phyloP scores from a whole-genome alignment of 1,139 yeast species.

The Sporopachydermia cereana region DNA sequence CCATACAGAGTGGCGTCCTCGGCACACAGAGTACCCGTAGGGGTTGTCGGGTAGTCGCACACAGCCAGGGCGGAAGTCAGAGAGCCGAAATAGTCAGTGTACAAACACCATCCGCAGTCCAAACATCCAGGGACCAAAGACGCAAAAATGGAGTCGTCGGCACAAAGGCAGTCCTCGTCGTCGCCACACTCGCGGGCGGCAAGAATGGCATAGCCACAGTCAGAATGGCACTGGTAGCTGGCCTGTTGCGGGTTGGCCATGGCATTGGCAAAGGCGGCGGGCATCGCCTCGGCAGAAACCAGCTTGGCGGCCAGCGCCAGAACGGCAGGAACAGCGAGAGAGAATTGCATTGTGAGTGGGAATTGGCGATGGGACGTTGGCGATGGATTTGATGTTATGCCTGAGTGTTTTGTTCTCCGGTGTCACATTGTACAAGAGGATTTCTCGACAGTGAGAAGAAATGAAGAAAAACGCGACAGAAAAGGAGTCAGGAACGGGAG shows the following conservation, averaged over 20 bases:
- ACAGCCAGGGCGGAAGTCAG: conserved; percentile 17
- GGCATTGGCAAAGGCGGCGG: not conserved
- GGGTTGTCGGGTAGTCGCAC: conserved; percentile 19
- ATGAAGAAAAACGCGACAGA: not conserved
- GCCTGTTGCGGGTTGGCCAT: conserved; percentile 5
- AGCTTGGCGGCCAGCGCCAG: not conserved
- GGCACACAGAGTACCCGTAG: conserved; percentile 19
- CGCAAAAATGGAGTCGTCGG: conserved; percentile 15
- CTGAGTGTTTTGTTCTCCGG: no score
- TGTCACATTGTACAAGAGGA: no score
- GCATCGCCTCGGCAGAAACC: conserved; percentile 5
- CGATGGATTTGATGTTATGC: no score
- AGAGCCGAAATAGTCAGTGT: conserved; percentile 21
- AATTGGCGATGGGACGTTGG: no score
- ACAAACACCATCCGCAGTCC: conserved; percentile 24
- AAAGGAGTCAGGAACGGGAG: not conserved
- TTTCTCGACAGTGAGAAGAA: not conserved
- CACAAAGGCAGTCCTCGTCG: conserved; percentile 19
- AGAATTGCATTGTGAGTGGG: not conserved
- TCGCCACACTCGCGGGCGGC: conserved; percentile 17
- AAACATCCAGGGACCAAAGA: conserved; percentile 17
- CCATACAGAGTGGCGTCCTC: conserved; percentile 1
- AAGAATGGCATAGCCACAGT: conserved; percentile 20
- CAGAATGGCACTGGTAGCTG: conserved; percentile 18
- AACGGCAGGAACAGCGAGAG: not conserved